Evolutionary conservation across 805 yeast genomes (phyloP).

Genomic region (Saturnispora gosingensis): DNA sequence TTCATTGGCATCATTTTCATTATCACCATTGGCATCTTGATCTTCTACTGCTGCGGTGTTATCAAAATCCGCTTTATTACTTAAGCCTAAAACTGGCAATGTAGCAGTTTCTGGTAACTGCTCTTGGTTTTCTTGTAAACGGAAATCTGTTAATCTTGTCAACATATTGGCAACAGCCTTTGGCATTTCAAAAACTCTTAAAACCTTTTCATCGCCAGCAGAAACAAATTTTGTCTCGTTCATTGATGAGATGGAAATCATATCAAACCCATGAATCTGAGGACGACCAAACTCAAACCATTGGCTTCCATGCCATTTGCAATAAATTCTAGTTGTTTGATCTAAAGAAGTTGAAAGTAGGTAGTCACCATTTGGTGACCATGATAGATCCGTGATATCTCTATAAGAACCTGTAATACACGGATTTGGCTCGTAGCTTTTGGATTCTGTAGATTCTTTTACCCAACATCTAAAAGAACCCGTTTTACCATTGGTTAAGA

Average conservation of each 20-base stretch:
- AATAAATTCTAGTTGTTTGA: slow-evolving; percentile 82
- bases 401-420: slow-evolving; percentile 72
- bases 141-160: slow-evolving; percentile 16
- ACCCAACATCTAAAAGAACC: slow-evolving; percentile 86
- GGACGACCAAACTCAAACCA: slow-evolving; percentile 97
- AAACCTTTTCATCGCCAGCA: slow-evolving; percentile 92
- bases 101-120: slow-evolving; percentile 68
- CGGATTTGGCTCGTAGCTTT: slow-evolving; percentile 27
- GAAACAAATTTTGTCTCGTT: slow-evolving; percentile 62
- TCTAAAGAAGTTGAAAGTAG: slow-evolving; percentile 76
- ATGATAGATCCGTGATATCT: slow-evolving; percentile 67
- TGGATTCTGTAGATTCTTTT: slow-evolving; percentile 23
- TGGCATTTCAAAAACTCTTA: slow-evolving; percentile 86
- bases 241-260: slow-evolving; percentile 68
- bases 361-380: slow-evolving; percentile 62
- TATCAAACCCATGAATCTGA: slow-evolving; percentile 96
- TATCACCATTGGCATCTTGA: slow-evolving; percentile 30
- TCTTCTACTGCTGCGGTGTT: slow-evolving; percentile 32
- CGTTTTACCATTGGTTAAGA: slow-evolving; percentile 80
- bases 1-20: slow-evolving; percentile 27
- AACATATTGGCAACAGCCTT: slow-evolving; percentile 61
- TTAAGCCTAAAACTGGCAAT: slow-evolving; percentile 85
- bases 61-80: slow-evolving; percentile 73
- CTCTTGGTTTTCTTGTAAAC: neutral
- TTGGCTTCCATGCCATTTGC: slow-evolving; percentile 42